Base-by-base conservation (phyloP, 352 stramenopile species). In the Elongisporangium undulatum region DNA sequence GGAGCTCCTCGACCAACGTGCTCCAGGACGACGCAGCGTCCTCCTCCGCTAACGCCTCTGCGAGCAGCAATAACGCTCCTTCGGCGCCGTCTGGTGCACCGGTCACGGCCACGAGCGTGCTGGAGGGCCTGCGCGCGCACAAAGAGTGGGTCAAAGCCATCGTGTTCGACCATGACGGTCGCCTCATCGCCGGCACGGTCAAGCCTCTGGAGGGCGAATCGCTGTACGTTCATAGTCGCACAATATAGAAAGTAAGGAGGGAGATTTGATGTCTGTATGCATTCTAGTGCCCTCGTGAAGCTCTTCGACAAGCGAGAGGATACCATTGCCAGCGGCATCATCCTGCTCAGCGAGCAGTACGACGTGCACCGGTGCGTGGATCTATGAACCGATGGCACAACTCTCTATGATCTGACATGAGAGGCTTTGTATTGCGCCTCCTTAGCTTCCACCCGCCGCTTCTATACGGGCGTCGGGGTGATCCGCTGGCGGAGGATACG, bases 291-390 rank as follows among this genome's bases (percentile, higher is more conserved):
- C 1, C 71, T 83, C 38, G 48, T 80, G 8, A 82, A 85, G 57
- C 75, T 94, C n/a, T 90, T 88, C 34, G 72, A 85, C 68, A 90
- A 89, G 74, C 84, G 84, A 10, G 84, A 94, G 23, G 69, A 80
- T 38, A 90, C 84, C 26, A 90, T 94, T 59, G 80, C 71, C 17
- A 75, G 77, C 0, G 84, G 84, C 0, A 90, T 92, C 62, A 60
- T 94, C 8, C 56, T 90, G 29, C 66, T 87, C 5, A 83, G 77
- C 22, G 84, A 94, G 68, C 84, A 94, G 64, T 94, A 87, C 59
- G 84, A 94, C 61, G 82, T 94, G 45, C 84, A 93, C 57, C 78
- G 82, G 82, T 91, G 58, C 29, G 72, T 39, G 23, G 56, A 55
- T 48, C 51, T 21, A 10, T 48, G 34, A 45, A 1, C 10, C 2